phyloP scores from a whole-genome alignment of 75 land plant genomes.

The Isoetes taiwanensis region DNA sequence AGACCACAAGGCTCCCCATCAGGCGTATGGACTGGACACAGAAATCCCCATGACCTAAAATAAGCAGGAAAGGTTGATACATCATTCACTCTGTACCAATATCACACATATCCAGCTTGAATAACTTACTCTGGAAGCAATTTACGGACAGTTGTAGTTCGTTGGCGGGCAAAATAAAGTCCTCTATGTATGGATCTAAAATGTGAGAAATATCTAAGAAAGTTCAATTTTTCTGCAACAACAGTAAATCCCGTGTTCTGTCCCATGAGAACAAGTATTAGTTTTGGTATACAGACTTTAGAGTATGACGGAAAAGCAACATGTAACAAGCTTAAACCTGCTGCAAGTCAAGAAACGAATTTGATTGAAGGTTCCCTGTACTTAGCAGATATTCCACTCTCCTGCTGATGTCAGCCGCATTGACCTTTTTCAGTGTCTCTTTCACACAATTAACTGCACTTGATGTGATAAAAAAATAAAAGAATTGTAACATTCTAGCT shows the following conservation, averaged over 20 bases:
- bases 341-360: constrained; percentile 63
- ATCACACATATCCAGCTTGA: background rate
- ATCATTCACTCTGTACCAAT: background rate
- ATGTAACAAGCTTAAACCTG: constrained; percentile 38
- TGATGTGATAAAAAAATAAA: too few relatives aligned
- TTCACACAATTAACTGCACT: constrained; percentile 56
- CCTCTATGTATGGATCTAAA: constrained; percentile 97
- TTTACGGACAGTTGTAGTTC: constrained; percentile 91
- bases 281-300: background rate
- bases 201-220: constrained; percentile 73
- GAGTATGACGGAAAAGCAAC: background rate
- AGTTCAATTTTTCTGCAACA: constrained; percentile 90
- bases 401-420: constrained; percentile 32
- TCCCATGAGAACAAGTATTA: background rate
- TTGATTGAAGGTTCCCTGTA: constrained; percentile 51
- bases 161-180: constrained; percentile 66
- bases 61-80: background rate
- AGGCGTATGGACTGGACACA: constrained; percentile 98
- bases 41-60: constrained; percentile 92
- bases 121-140: constrained; percentile 84
- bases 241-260: constrained; percentile 71
- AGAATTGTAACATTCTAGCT: background rate
- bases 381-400: constrained; percentile 60
- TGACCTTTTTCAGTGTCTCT: constrained; percentile 55
- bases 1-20: constrained; percentile 97